A percentile compares a stretch with the other conserved stretches of the same genome.
These are phyloP conservation scores for Microcyclosporella mali DNA, from an alignment of 2,329 filamentous ascomycete genomes.

Conservation along the genomic window DNA sequence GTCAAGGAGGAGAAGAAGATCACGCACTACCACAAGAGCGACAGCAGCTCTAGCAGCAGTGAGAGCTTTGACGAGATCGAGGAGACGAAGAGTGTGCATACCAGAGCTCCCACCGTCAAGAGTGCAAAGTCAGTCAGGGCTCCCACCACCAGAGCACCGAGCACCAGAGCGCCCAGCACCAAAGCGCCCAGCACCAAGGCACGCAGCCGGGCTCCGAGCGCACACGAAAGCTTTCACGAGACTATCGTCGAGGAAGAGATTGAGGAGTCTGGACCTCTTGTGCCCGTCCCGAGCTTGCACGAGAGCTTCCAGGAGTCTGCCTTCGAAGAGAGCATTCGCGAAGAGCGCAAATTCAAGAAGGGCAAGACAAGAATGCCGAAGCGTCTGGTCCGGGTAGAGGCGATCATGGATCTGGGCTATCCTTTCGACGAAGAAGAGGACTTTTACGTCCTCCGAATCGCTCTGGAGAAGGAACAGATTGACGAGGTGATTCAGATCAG, in stretches of 20 bases:
- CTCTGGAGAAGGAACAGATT: slow-evolving; percentile 83
- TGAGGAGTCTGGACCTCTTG: slow-evolving; percentile 8
- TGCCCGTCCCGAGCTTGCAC: slow-evolving; percentile 13
- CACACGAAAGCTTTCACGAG: slow-evolving; percentile 21
- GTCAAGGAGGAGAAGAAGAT: slow-evolving; percentile 14
- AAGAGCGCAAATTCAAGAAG: slow-evolving; percentile 45
- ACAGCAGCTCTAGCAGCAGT: slow-evolving; percentile 22
- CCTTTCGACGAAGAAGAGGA: slow-evolving; percentile 83
- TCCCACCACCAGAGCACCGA: slow-evolving; percentile 10
- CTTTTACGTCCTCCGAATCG: slow-evolving; percentile 73
- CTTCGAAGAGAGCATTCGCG: slow-evolving; percentile 21
- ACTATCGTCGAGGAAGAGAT: slow-evolving; percentile 18
- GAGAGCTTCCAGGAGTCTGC: slow-evolving; percentile 12
- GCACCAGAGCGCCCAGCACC: slow-evolving; percentile 10
- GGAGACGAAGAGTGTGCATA: slow-evolving; percentile 10
- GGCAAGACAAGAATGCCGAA: slow-evolving; percentile 86
- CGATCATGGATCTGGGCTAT: slow-evolving; percentile 77
- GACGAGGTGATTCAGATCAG: slow-evolving; percentile 81
- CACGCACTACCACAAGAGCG: slow-evolving; percentile 1
- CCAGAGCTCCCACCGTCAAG: slow-evolving; percentile 5
- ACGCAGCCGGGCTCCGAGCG: slow-evolving; percentile 14
- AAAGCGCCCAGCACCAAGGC: slow-evolving; percentile 10
- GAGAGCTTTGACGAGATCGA: slow-evolving; percentile 29
- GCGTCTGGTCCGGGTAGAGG: slow-evolving; percentile 70
- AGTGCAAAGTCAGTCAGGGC: slow-evolving; percentile 7